These are phyloP conservation scores for Sugiyamaella xylanicola DNA, from an alignment of 1,139 yeast species.

Conservation along the genomic window DNA sequence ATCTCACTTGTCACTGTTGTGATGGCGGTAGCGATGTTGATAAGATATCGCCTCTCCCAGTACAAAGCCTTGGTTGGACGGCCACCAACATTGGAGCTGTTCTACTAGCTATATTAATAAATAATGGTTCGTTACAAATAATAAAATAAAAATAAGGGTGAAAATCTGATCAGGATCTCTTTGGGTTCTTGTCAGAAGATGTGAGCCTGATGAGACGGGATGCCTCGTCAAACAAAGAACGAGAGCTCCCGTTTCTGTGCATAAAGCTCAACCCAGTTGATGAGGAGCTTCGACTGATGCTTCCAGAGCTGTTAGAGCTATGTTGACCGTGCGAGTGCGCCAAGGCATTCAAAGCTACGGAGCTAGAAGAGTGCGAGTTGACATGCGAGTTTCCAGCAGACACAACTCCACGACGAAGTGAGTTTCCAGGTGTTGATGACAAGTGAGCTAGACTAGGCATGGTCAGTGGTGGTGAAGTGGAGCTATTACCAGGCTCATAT, in stretches of 20 bases:
- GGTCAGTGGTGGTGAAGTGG: conserved; percentile 19
- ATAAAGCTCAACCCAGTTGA: conserved; percentile 27
- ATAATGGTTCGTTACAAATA: conserved; percentile 6
- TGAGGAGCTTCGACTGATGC: conserved; percentile 19
- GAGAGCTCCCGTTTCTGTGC: conserved; percentile 27
- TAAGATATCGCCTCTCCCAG: no score
- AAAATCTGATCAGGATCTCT: conserved; percentile 1
- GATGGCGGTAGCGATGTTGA: background rate
- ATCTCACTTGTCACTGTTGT: background rate
- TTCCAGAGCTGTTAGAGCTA: conserved; percentile 13
- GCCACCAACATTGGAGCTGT: conserved; percentile 2
- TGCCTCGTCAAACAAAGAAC: conserved; percentile 31
- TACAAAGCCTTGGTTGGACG: background rate
- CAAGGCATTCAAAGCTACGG: conserved; percentile 6
- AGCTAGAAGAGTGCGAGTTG: conserved; percentile 19
- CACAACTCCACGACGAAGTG: conserved; percentile 8
- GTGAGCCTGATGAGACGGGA: conserved; percentile 27
- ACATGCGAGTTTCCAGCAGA: conserved; percentile 9
- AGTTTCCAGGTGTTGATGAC: conserved; percentile 19
- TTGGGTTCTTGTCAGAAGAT: conserved; percentile 17
- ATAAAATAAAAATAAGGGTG: background rate
- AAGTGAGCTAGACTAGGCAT: conserved; percentile 20
- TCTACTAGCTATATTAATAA: conserved; percentile 3
- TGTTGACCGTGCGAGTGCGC: background rate
- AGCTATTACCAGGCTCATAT: conserved; percentile 30